phyloP scores from a whole-genome alignment of 306 rosid species.

The Begonia masoniana region DNA sequence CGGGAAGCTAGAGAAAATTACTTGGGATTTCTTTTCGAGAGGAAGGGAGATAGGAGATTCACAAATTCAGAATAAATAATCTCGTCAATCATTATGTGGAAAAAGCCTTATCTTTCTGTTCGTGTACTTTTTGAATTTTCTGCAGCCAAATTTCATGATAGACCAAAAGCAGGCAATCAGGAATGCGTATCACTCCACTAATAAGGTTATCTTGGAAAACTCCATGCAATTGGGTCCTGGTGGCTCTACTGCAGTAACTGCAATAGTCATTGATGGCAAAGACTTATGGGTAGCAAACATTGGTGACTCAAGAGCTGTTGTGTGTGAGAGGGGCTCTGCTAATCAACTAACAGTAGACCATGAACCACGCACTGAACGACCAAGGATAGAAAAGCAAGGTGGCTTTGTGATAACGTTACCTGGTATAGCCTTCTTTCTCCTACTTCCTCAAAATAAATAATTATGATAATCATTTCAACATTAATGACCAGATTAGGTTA shows the following conservation, averaged over 20 bases:
- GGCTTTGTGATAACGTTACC: conserved; percentile 12
- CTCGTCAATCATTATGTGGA: no score
- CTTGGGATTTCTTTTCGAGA: no score
- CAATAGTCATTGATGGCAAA: conserved; percentile 11
- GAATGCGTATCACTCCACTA: conserved; percentile 9
- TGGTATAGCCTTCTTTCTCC: conserved; percentile 1
- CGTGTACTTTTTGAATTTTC: background rate
- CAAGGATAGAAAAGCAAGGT: conserved; percentile 9
- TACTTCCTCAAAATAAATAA: background rate
- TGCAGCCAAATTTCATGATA: conserved; percentile 4
- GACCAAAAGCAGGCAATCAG: conserved; percentile 5
- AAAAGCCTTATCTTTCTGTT: no score
- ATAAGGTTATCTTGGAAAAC: conserved; percentile 7
- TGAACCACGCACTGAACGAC: conserved; percentile 12
- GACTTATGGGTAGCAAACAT: conserved; percentile 11
- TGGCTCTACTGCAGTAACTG: conserved; percentile 15
- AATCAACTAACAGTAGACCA: conserved; percentile 11
- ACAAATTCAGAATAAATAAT: no score
- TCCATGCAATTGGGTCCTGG: conserved; percentile 9
- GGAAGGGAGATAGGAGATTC: no score
- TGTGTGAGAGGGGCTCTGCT: conserved; percentile 6
- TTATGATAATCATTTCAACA: no score
- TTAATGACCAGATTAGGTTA: background rate
- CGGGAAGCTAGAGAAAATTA: no score
- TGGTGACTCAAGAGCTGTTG: conserved; percentile 11